Base-by-base conservation (phyloP, 208 protist species). In the Leishmania amazonensis region DNA sequence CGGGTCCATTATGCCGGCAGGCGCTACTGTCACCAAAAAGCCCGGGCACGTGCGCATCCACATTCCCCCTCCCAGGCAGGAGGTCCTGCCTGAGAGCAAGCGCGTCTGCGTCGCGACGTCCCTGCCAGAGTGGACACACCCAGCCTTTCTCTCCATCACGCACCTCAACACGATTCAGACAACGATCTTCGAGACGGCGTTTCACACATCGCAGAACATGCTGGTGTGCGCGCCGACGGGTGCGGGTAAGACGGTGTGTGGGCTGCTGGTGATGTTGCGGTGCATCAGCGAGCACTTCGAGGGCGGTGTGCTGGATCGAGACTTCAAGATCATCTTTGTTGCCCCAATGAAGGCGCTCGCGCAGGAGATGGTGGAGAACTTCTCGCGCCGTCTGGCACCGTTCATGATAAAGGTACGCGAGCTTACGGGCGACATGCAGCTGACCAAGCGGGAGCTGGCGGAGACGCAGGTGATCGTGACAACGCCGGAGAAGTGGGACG, bases 281-380 rank as follows among this genome's bases (percentile, higher is more conserved):
- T 97, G 93, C 89, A 95, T 98, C 79, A 95, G 95, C 78, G 97
- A 99, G 83, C 91, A 99, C 85, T 93, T 98, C 72, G 91, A 90
- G 60, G 87, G 93, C 65, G 96, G 96, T 24, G 89, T 90, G 7
- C 83, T 99, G 35, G 87, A 96, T 84, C 91, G 90, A 72, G 90
- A 99, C 84, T 99, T 99, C 82, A 99, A 99, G 87, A 99, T 99
- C 24, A 95, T 99, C 53, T 99, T 99, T 81, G 94, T 99, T 42
- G 99, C 99, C 7, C 99, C 99, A n/a, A 99, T 99, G 99, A 99
- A 99, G 89, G 99, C 99, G 31, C 92, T 99, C 4, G 99, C 99
- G 72, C 83, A 96, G 76, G 99, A 99, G 88, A 99, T 99, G 93
- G 97, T 99, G 24, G 90, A 90, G 40, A 99, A 99, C 80, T 99